Evolutionary conservation across 2,329 filamentous ascomycete species (phyloP), one percentile per base, ranked within the genome.

Genomic region (Botrytis fabae): DNA sequence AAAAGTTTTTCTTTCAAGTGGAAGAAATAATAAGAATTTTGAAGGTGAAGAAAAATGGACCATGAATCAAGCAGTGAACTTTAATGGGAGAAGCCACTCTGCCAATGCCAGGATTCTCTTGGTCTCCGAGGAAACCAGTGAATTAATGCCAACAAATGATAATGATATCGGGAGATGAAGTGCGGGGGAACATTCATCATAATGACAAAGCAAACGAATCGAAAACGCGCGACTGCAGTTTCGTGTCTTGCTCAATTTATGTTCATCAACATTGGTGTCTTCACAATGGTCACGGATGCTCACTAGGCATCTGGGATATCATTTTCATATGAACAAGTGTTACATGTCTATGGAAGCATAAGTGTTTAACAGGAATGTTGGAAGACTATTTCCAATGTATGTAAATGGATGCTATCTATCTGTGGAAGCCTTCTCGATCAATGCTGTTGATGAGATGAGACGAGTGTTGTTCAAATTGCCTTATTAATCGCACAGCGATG

Each of bases 1-100:
- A 48, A 68, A 42, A 68, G 32, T 25, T 68, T 68, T 68, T 57
- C 48, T 57, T 68, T 42, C 10, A 32, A 57, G 25, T 42, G n/a
- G 65, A 68, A 68, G 35, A 42, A 57, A 57, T 25, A 42, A 57
- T 42, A 68, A 42, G 1, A n/a, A 57, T 68, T 28, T 32, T n/a
- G 65, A 68, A 68, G 48, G 65, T 68, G 65, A 68, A 68, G 48
- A 42, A n/a, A 42, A 35, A 42, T 22, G 18, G 38, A 22, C 2
- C 48, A 57, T 44, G 48, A 32, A 57, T 57, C 1, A 42, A 57
- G 10, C 20, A 57, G 28, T 4, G 48, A 28, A 16, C n/a, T 68
- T 57, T 18, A 8, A 22, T n/a, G 48, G 35, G 22, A 57, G 48
- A 68, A 68, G 35, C 48, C 35, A 57, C 48, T 57, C 35, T 16